These are phyloP conservation scores for Cytospora chrysosperma DNA, from an alignment of 2,329 filamentous ascomycete species.

Conservation along the genomic window DNA sequence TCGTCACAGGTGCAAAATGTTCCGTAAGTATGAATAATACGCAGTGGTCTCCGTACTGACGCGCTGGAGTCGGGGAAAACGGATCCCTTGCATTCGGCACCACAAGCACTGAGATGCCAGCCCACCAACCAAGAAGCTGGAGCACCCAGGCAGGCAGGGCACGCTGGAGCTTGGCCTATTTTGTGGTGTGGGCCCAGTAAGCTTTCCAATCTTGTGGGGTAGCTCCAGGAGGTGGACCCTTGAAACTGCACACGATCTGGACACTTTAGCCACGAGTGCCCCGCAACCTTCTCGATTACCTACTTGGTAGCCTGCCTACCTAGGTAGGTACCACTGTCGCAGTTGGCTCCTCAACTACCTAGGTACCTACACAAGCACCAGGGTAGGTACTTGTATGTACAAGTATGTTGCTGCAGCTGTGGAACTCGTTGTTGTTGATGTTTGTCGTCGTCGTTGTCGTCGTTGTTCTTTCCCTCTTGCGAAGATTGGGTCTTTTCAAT, in stretches of 20 bases:
- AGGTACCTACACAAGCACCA: no score
- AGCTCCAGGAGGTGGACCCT: slow-evolving; percentile 18
- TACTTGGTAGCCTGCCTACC: no score
- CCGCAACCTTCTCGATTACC: no score
- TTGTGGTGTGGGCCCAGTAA: not conserved
- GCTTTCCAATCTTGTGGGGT: slow-evolving; percentile 23
- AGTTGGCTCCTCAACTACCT: no score
- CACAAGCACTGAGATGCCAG: not conserved
- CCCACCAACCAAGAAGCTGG: not conserved
- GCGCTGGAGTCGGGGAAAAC: not conserved
- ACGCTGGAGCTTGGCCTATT: not conserved
- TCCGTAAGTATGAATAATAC: not conserved
- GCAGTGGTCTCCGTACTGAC: slow-evolving; percentile 1
- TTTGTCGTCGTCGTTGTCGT: not conserved
- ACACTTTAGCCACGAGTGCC: not conserved
- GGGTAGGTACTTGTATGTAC: no score
- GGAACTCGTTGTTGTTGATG: no score
- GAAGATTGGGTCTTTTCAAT: not conserved
- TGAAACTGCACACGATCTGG: slow-evolving; percentile 16
- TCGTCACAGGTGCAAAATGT: slow-evolving; percentile 17
- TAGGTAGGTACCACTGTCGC: no score
- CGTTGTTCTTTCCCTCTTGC: not conserved
- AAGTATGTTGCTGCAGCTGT: no score
- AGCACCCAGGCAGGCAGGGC: not conserved
- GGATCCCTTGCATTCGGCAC: not conserved